Conservation (phyloP, 306 rosid genomes). For the Lathyrus tuberosus region DNA sequence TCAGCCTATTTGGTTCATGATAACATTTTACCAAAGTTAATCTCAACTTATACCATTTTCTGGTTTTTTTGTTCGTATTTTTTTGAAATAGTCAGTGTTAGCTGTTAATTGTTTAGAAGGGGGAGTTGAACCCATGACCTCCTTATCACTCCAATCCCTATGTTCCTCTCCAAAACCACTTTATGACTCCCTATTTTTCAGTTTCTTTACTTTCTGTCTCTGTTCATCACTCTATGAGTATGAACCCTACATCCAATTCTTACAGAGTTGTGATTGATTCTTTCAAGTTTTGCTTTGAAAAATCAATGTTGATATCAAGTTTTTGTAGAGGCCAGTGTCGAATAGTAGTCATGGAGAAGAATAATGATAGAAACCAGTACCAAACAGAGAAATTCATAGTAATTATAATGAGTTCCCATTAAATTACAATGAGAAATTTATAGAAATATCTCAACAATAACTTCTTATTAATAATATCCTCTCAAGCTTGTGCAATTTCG, state of each 20-base stretch:
- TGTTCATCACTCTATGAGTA: not conserved
- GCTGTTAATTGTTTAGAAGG: too few relatives aligned
- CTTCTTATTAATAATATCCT: conserved; percentile 21
- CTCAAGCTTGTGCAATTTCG: conserved; percentile 2
- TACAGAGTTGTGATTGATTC: conserved; percentile 1
- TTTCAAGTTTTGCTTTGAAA: not conserved
- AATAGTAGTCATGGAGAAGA: not conserved
- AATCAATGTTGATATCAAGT: not conserved
- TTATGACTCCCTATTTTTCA: too few relatives aligned
- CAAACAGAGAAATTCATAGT: too few relatives aligned
- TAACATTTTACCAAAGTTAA: not conserved
- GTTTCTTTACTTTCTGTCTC: not conserved
- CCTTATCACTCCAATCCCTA: too few relatives aligned
- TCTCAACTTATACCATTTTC: not conserved
- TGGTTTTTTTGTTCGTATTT: too few relatives aligned
- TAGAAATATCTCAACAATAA: not conserved
- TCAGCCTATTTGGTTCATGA: not conserved
- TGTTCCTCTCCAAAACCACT: too few relatives aligned
- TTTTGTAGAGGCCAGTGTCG: not conserved
- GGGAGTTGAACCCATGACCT: too few relatives aligned
- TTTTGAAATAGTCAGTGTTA: too few relatives aligned
- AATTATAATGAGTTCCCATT: too few relatives aligned
- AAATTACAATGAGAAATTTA: too few relatives aligned
- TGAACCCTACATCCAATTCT: not conserved
- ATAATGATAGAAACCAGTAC: not conserved